Evolutionary conservation across 371 early-diverging fungal species (phyloP).

Genomic region (Zychaea mexicana): DNA sequence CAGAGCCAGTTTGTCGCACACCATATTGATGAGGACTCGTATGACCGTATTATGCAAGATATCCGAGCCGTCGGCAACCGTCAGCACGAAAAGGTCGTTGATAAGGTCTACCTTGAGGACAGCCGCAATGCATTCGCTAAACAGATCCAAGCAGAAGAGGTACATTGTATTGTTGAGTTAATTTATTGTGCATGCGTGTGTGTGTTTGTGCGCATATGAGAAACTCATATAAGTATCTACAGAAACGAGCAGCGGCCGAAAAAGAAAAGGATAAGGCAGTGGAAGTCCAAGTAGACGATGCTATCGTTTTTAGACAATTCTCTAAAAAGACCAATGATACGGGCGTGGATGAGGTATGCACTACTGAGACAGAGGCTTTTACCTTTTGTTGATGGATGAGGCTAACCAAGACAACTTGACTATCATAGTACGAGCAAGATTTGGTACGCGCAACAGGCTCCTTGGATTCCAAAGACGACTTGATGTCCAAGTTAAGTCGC

Average conservation of each 20-base stretch:
- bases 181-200: not conserved
- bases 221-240: conserved; percentile 1
- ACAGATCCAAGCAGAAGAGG: conserved; percentile 77
- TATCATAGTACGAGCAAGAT: conserved; percentile 84
- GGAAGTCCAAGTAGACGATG: conserved; percentile 86
- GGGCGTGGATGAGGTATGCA: conserved; percentile 68
- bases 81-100: conserved; percentile 54
- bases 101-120: conserved; percentile 77
- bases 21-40: conserved; percentile 96
- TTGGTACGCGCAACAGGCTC: conserved; percentile 86
- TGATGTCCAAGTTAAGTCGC: conserved; percentile 85
- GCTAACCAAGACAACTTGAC: not conserved
- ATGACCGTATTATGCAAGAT: conserved; percentile 90
- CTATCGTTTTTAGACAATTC: conserved; percentile 87
- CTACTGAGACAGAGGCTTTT: not conserved
- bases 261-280: conserved; percentile 68
- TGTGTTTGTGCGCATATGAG: not conserved
- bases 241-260: conserved; percentile 53
- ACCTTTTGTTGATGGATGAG: not conserved
- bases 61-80: conserved; percentile 77
- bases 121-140: conserved; percentile 81
- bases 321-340: conserved; percentile 71
- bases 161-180: conserved; percentile 18
- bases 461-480: conserved; percentile 68
- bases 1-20: conserved; percentile 81